Base-by-base conservation (phyloP, 2,329 filamentous ascomycete species). In the Pseudopyricularia cyperi region DNA sequence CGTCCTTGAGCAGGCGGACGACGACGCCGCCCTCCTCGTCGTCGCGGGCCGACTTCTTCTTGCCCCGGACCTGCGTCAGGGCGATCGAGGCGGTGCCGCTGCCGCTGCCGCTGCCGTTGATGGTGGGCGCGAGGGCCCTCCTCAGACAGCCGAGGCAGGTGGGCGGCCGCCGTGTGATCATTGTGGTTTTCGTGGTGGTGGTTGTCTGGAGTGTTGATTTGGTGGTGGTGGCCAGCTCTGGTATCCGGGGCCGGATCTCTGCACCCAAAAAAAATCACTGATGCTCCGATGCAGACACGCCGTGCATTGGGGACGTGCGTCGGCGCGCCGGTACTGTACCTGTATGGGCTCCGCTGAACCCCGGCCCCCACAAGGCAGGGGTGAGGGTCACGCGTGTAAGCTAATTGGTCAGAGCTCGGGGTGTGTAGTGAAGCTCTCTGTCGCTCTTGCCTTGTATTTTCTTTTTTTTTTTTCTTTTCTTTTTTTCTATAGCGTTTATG, bases 1-100 rank as follows among this genome's bases (percentile, higher is more conserved):
- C 64, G 52, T 72, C 66, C 52, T 64, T 55, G 8, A 72, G 61
- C 55, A 73, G 61, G 24, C 70, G 69, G 58, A 73, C 70, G 19
- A 71, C 62, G 12, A 72, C 68, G 54, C 70, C 70, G 37, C 37
- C 37, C 37, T 42, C 37, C 54, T 66, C 59, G 53, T 71, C 66
- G 39, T 64, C 61, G 52, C 65, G 63, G 53, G 63, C 60, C 35
- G 30, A 15, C 48, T 60, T 66, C 55, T 65, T 64, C 60, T 63
- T 70, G 33, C 63, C 61, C 52, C 69, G 69, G 48, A 62, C 59
- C 57, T 68, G 66, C 48, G 57, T 60, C 26, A 61, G 54, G 35
- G 60, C 54, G 30, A 61, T 52, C 39, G 60, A 54, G 53, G 59
- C 57, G 47, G 59, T 42, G 42, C 52, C 51, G 15, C 53, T 54